phyloP scores from a whole-genome alignment of 2,329 filamentous ascomycete genomes.

The Dendryphion nanum region DNA sequence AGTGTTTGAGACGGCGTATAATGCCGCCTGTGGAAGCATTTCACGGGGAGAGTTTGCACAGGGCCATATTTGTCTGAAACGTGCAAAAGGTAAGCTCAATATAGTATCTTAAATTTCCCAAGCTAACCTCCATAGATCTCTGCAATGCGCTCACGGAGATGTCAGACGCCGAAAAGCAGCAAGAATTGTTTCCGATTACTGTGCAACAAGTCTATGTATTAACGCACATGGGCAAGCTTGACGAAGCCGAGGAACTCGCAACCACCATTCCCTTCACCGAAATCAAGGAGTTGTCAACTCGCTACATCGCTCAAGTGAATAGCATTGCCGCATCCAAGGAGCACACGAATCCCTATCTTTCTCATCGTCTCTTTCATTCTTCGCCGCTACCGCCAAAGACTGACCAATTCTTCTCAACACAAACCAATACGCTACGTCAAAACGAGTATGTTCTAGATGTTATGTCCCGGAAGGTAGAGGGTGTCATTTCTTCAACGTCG shows the following conservation, averaged over 20 bases:
- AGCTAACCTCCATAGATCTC: slow-evolving; percentile 47
- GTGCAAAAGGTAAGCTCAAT: slow-evolving; percentile 60
- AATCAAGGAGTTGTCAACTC: slow-evolving; percentile 68
- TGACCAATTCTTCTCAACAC: slow-evolving; percentile 71
- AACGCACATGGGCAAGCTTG: slow-evolving; percentile 61
- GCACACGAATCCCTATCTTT: slow-evolving; percentile 64
- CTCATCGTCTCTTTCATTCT: slow-evolving; percentile 61
- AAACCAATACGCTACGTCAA: slow-evolving; percentile 59
- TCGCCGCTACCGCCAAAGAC: slow-evolving; percentile 53
- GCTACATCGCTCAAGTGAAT: slow-evolving; percentile 68
- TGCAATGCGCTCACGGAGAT: slow-evolving; percentile 74
- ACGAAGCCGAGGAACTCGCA: slow-evolving; percentile 64
- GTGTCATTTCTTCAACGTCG: slow-evolving; percentile 58
- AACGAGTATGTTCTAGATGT: slow-evolving; percentile 67
- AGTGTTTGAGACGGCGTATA: slow-evolving; percentile 79
- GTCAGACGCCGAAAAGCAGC: slow-evolving; percentile 69
- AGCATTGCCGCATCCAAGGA: slow-evolving; percentile 48
- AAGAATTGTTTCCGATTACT: slow-evolving; percentile 72
- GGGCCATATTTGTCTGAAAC: slow-evolving; percentile 66
- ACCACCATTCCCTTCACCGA: slow-evolving; percentile 60
- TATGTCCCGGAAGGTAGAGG: slow-evolving; percentile 65
- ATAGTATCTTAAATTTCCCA: background rate
- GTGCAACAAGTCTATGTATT: slow-evolving; percentile 75
- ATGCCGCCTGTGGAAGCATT: slow-evolving; percentile 71
- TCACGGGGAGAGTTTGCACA: slow-evolving; percentile 65